Base-by-base conservation (phyloP, 176 grass and related monocot species). In the Tuctoria greenei region DNA sequence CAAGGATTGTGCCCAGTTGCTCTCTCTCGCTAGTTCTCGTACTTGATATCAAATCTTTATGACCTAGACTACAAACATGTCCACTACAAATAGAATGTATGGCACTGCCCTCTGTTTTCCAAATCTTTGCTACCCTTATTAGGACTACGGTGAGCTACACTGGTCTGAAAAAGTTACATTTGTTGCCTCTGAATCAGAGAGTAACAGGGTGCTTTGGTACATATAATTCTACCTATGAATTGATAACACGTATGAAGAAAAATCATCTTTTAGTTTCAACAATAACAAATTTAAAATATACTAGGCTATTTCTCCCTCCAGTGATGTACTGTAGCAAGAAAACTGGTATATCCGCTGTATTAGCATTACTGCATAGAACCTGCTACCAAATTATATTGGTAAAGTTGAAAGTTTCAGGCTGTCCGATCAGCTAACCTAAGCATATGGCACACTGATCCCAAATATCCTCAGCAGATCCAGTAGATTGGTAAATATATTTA, bases 401-500 rank as follows among this genome's bases (percentile, higher is more conserved):
- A 68, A 41, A 8, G 18, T 61, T 74, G 10, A 67, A 8, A 51
- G 34, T 21, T 24, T 24, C 52, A 73, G 39, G 59, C 14, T 18
- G 1, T 59, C 28, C 11, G 28, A 65, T 40, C 27, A 75, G 54
- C 18, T 38, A 74, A 79, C 44, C 42, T n/a, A n/a, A n/a, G n/a
- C 1, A 64, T 52, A 41, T 45, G 18, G 34, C 5, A 62, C 74
- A 64, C 36, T 9, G 64, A 77, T 63, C 26, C 23, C 44, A 84
- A 67, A 69, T 66, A 76, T 77, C 16, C 61, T 63, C 24, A 77
- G 3, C 35, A 24, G 4, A 8, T n/a, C 8, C 36, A 67, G 11
- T 56, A 54, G 14, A 57, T 10, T 9, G n/a, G 58, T 27, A 59
- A 74, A 74, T 44, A 10, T 28, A 10, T 60, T 31, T 43, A 43